Evolutionary conservation across 208 protist species (phyloP), one percentile per base, ranked within the genome.

Genomic region (Porcisia deanei): DNA sequence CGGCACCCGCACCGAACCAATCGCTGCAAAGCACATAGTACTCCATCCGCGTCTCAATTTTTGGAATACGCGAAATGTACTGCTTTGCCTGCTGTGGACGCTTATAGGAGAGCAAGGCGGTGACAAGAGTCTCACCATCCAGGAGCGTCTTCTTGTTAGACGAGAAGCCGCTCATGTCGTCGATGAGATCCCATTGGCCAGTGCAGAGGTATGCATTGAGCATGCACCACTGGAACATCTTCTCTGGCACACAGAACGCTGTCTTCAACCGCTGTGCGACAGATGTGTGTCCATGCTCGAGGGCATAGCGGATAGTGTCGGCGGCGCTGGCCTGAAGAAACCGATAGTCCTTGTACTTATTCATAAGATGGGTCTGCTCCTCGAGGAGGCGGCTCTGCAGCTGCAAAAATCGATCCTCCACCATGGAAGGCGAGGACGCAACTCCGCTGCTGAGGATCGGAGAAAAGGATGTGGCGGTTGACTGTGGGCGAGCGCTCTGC

Each of bases 11-110:
- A 37, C 71, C 71, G 49, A 57, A 65, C 92, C 92, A 97, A 73
- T 91, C 90, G 18, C 78, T 81, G 73, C 90, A 97, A 9, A 93
- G 78, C 7, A 97, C 89, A 80, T 93, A 97, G 76, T 86, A 93
- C 71, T 97, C 89, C 84, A 97, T 92, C 57, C 90, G 86, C 53
- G 78, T 74, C 79, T 93, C 87, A 63, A 95, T 92, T 37, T 80
- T 81, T 2, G 80, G 72, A 53, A 97, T 77, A 10, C 88, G 88
- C 18, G 85, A 66, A 65, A 97, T 91, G 82, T 91, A 93, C 71
- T 83, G 76, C 66, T 85, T 91, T 30, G 92, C 92, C 65, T 95
- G 90, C 63, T 95, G 80, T 12, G 78, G 70, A 14, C 89, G 83
- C 37, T 83, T 78, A 73, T 86, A 85, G 9, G 73, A 76, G 67